These are phyloP conservation scores for Coemansia sp. DNA, from an alignment of 192 early-diverging fungal species.

Conservation along the genomic window DNA sequence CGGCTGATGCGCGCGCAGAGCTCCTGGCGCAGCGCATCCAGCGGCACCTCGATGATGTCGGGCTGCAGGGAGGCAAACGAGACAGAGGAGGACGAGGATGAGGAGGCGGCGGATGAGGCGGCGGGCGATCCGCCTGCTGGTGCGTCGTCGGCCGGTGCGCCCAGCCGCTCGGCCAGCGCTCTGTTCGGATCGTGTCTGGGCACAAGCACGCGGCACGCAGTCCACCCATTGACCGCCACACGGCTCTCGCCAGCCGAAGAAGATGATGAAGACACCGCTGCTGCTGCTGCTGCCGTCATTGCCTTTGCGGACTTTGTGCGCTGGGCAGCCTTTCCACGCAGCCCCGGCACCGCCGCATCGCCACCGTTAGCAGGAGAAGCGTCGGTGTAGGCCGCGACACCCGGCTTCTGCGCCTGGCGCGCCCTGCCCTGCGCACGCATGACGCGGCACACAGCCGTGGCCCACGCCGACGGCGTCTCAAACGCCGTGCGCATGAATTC, in stretches of 20 bases:
- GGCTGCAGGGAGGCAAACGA: too few species aligned
- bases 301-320: slow-evolving; percentile 1
- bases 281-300: not conserved
- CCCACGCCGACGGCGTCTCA: slow-evolving; percentile 67
- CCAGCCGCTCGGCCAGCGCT: slow-evolving; percentile 19
- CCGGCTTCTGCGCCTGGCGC: not conserved
- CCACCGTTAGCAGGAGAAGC: not conserved
- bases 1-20: slow-evolving; percentile 17
- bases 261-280: not conserved
- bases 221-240: slow-evolving; percentile 70
- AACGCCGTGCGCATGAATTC: slow-evolving; percentile 54
- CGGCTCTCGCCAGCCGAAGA: slow-evolving; percentile 33
- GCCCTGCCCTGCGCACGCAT: slow-evolving; percentile 47
- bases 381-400: not conserved
- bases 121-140: not conserved
- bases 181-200: slow-evolving; percentile 20
- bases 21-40: slow-evolving; percentile 41
- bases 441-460: slow-evolving; percentile 61
- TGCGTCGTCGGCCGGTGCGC: not conserved
- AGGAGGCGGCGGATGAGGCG: not conserved
- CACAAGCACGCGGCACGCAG: slow-evolving; percentile 57
- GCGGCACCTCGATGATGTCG: slow-evolving; percentile 19
- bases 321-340: not conserved
- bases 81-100: too few species aligned
- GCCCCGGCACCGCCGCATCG: not conserved